Conservation (phyloP, 495 filamentous ascomycete species). For the Neohortaea acidophila region DNA sequence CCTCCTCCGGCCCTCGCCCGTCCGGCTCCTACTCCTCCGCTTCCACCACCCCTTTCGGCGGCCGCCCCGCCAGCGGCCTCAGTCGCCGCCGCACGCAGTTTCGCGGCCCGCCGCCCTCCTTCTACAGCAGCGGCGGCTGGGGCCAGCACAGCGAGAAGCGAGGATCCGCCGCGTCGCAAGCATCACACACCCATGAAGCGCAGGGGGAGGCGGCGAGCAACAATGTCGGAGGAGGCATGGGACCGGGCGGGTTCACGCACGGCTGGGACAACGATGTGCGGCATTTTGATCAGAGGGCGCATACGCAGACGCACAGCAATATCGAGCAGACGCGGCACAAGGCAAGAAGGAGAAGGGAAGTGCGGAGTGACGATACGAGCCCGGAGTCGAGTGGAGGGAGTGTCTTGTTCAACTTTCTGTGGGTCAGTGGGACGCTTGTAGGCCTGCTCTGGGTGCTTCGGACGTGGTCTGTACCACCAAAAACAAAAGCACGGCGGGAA, state of each 20-base stretch:
- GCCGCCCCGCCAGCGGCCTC: conserved; percentile 44
- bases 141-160: conserved; percentile 38
- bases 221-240: conserved; percentile 18
- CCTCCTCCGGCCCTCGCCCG: conserved; percentile 18
- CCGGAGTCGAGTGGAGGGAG: conserved; percentile 14
- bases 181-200: conserved; percentile 12
- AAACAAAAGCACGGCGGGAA: too few species aligned
- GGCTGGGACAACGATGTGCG: conserved; percentile 36
- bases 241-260: conserved; percentile 12
- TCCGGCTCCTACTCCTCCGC: conserved; percentile 24
- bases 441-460: conserved; percentile 14
- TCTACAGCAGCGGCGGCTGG: conserved; percentile 68
- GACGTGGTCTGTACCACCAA: too few species aligned
- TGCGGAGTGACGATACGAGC: conserved; percentile 16
- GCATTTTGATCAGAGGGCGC: conserved; percentile 51
- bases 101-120: conserved; percentile 75
- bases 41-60: conserved; percentile 28
- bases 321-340: conserved; percentile 36
- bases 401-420: conserved; percentile 33
- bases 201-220: conserved; percentile 9
- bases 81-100: conserved; percentile 60
- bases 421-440: conserved; percentile 19
- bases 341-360: conserved; percentile 17
- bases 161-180: conserved; percentile 3
- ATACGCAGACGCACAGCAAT: conserved; percentile 51